Evolutionary conservation across 352 stramenopile species (phyloP), one percentile per base, ranked within the genome.

Genomic region (Phytophthora meadii): DNA sequence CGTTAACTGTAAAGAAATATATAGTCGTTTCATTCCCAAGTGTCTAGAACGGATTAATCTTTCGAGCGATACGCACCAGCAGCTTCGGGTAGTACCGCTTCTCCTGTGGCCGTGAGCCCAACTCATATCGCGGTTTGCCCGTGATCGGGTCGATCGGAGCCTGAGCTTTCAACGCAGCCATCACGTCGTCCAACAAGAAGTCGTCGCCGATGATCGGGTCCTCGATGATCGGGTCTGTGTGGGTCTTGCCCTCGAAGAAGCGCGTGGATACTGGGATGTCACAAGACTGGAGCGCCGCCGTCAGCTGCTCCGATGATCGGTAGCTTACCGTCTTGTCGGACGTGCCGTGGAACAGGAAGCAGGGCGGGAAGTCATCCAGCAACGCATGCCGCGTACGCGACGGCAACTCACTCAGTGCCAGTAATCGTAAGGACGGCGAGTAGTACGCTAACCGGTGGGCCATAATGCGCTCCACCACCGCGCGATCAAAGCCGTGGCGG

Each of bases 211-310:
- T 50, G 30, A 90, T 92, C 10, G 83, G 83, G 61, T 92, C 83
- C 61, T 98, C 93, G 47, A 98, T 87, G 63, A 98, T 98, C 22
- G 92, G 88, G 74, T 98, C 93, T 5, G 93, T 98, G 68, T 98
- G 93, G 15, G 82, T 92, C 84, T 93, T 97, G 56, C 72, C 74
- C 17, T 83, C 56, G 46, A 97, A 98, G 32, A 84, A 87, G 36
- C 82, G 70, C 42, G 79, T 75, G n/a, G 76, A 74, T 12, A 93
- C 84, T 5, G 54, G 58, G 7, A 87, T 56, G 4, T 62, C 70
- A 45, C 80, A 84, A 7, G 76, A 54, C 50, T 73, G 45, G 25
- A 94, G 68, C 2, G 83, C 75, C 5, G 70, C 32, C 11, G 78
- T 75, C 37, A 93, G 74, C 61, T 89, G 73, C 59, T 85, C 69